Evolutionary conservation across 148 eudicot genomes (phyloP), one percentile per base, ranked within the genome.

Genomic region (Silene latifolia): DNA sequence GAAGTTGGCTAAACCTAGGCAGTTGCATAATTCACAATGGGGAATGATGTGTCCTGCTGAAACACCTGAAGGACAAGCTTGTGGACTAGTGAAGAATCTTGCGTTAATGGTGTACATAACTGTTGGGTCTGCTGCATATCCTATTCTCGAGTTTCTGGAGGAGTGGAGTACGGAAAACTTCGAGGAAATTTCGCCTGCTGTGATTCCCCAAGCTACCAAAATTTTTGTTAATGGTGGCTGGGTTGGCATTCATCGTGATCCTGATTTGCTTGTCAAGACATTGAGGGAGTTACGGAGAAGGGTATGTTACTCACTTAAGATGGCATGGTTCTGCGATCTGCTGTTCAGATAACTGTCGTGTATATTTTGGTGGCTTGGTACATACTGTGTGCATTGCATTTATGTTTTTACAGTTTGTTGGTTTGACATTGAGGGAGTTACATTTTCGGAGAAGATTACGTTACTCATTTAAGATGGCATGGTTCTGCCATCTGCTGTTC

Each of bases 21-120:
- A 95, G 86, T 77, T 95, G 83, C 99, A 95, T 73, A 95, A 92
- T 84, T 95, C 99, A 1, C 99, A 95, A 73, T 95, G 99, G 98
- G 98, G 99, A 71, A 95, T 95, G 99, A 95, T 95, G 99, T 95
- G 99, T 79, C 99, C 99, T 69, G 99, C 99, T 60, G 98, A 95
- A 84, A 92, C 99, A 25, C 99, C 99, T 75, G 99, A 94, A 87
- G 98, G 98, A 70, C 98, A 94, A 80, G 99, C 99, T 44, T 95
- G 99, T 85, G 99, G 99, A 14, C 80, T 95, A 62, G 97, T 95
- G 74, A 95, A 95, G 82, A 95, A 95, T 83, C 98, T 95, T 75
- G 99, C 99, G 21, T 72, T 95, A 79, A 95, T 95, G 99, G 99
- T 90, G 14, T 90, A 95, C 73, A 85, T 95, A 0, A 95, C 98